phyloP scores from a whole-genome alignment of 352 stramenopile genomes.

The Peronospora tabacina region DNA sequence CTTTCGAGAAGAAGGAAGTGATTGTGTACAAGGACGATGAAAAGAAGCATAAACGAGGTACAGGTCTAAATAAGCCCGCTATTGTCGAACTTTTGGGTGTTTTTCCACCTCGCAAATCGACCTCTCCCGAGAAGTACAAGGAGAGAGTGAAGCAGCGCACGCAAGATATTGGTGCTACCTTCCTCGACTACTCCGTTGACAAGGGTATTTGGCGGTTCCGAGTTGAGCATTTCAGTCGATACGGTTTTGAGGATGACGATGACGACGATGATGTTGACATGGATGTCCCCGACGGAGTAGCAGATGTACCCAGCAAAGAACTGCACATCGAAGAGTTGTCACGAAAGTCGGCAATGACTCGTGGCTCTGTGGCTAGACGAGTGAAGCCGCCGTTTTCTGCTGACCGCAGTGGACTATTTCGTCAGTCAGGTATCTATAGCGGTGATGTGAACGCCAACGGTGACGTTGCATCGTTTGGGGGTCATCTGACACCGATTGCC shows the following conservation, averaged over 20 bases:
- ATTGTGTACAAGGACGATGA: conserved; percentile 81
- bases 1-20: conserved; percentile 81
- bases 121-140: conserved; percentile 54
- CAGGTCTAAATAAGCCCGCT: conserved; percentile 67
- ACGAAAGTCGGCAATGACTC: conserved; percentile 27
- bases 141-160: conserved; percentile 74
- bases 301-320: conserved; percentile 9
- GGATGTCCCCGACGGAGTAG: conserved; percentile 16
- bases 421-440: conserved; percentile 40
- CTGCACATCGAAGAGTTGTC: conserved; percentile 16
- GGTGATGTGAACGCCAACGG: conserved; percentile 13
- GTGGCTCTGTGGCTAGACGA: conserved; percentile 16
- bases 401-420: conserved; percentile 34
- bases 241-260: conserved; percentile 65
- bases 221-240: conserved; percentile 82
- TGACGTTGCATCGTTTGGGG: conserved; percentile 36
- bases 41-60: conserved; percentile 73
- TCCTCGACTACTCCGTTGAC: conserved; percentile 64
- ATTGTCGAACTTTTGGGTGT: conserved; percentile 73
- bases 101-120: conserved; percentile 60
- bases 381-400: conserved; percentile 20
- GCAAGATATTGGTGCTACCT: conserved; percentile 65
- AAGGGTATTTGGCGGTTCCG: conserved; percentile 80
- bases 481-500: conserved; percentile 7
- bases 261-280: conserved; percentile 57